Evolutionary conservation across 169 alveolate genomes (phyloP).

Genomic region (Ichthyophthirius multifiliis): DNA sequence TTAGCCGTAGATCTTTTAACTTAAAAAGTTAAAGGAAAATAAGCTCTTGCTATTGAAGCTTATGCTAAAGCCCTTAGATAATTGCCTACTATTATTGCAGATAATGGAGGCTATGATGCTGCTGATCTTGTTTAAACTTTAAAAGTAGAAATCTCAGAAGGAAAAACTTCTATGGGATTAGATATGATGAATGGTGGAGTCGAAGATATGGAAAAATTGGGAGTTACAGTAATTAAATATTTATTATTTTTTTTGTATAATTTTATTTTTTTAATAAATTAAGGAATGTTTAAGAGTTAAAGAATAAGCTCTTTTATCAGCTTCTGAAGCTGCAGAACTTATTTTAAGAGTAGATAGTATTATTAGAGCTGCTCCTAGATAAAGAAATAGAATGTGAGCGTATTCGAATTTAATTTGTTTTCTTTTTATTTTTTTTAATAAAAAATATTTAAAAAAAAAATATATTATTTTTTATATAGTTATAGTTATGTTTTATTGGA

Average conservation of each 20-base stretch:
- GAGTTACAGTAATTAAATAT: conserved; percentile 72
- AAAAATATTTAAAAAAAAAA: no score
- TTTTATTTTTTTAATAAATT: neutral
- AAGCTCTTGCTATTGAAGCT: conserved; percentile 97
- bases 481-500: no score
- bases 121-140: conserved; percentile 97
- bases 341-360: conserved; percentile 98
- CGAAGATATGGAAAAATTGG: conserved; percentile 94
- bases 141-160: conserved; percentile 94
- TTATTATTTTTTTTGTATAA: neutral
- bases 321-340: conserved; percentile 99
- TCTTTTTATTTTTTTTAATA: no score
- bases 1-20: conserved; percentile 95
- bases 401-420: no score
- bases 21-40: conserved; percentile 92
- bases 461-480: no score
- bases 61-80: conserved; percentile 96
- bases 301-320: conserved; percentile 95
- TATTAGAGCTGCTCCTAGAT: conserved; percentile 96
- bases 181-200: conserved; percentile 92
- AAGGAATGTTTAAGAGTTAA: conserved; percentile 96
- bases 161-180: conserved; percentile 89
- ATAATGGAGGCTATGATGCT: conserved; percentile 97
- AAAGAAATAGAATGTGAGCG: conserved; percentile 22
- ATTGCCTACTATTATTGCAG: conserved; percentile 96